Conservation (phyloP, 345 rosid species). For the thale cress (Arabidopsis thaliana) region DNA sequence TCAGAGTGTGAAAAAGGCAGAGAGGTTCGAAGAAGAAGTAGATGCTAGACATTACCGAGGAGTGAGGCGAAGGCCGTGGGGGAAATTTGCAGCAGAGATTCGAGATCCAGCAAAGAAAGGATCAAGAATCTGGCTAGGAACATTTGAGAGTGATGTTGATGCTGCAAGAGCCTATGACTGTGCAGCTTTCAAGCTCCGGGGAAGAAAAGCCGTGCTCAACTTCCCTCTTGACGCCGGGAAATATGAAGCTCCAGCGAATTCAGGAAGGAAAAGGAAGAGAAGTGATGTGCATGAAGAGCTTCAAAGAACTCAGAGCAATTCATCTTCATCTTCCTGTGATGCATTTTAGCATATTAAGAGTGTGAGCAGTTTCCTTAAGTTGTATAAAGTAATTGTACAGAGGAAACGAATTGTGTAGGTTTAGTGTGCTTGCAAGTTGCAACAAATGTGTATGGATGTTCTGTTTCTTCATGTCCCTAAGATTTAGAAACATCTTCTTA, state of each 20-base stretch:
- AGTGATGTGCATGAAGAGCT: conserved; percentile 25
- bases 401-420: conserved; percentile 31
- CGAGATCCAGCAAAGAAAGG: conserved; percentile 85
- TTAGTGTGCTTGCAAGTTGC: conserved; percentile 29
- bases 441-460: conserved; percentile 32
- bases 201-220: conserved; percentile 82
- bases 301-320: conserved; percentile 38
- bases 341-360: conserved; percentile 5
- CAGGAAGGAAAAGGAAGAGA: conserved; percentile 65
- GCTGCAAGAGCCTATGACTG: conserved; percentile 92
- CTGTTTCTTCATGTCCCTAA: conserved; percentile 28
- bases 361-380: conserved; percentile 14
- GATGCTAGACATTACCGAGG: conserved; percentile 75
- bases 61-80: conserved; percentile 91
- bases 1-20: conserved; percentile 28
- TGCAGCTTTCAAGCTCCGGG: conserved; percentile 89
- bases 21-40: conserved; percentile 18
- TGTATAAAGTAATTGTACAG: conserved; percentile 28
- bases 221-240: conserved; percentile 83
- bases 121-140: conserved; percentile 85
- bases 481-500: conserved; percentile 29
- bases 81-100: conserved; percentile 93
- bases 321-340: conserved; percentile 34
- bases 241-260: conserved; percentile 51
- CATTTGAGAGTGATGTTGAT: conserved; percentile 68